Evolutionary conservation across 1,284 basidiomycete genomes (phyloP), one percentile per base, ranked within the genome.

Genomic region (Cryptococcus sp.): DNA sequence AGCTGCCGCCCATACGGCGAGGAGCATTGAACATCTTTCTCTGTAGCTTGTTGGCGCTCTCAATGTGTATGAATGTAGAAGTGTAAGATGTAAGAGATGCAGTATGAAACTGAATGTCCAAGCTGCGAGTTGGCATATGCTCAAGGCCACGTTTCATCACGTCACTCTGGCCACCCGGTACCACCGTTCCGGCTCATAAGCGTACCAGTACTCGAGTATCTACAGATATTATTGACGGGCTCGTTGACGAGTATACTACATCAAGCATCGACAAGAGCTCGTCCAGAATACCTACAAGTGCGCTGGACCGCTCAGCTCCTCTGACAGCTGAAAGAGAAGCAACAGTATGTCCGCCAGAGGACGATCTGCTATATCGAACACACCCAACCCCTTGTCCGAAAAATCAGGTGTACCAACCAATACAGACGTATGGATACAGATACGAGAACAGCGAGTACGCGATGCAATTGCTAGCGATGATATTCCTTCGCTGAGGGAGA

Each of bases 21-120:
- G 75, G 71, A 17, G 70, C 69, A 64, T 77, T 77, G 66, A 77
- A 77, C 75, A 77, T 77, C 46, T 13, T 8, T 35, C 30, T 35
- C 25, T 25, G 25, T 25, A 35, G 30, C 30, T 8, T 35, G 13
- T 35, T 13, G 30, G 30, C 13, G 30, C n/a, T n/a, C n/a, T n/a
- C n/a, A n/a, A n/a, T 59, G 54, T n/a, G 22, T 17, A 16, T 16
- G n/a, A 25, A 27, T 27, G 40, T 45, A 11, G 47, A n/a, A 11
- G 40, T 22, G 23, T 13, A 35, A 38, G 47, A 41, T 25, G 46
- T 17, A 23, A 17, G 50, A 40, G 42, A 45, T 45, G 42, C 7
- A 45, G 19, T 10, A 51, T 39, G 30, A 35, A 35, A 35, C 30
- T 35, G 30, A 35, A 35, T 35, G 30, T 35, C 10, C 30, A 35